Conservation (phyloP, 2,329 filamentous ascomycete genomes). For the Aspergillus texensis region DNA sequence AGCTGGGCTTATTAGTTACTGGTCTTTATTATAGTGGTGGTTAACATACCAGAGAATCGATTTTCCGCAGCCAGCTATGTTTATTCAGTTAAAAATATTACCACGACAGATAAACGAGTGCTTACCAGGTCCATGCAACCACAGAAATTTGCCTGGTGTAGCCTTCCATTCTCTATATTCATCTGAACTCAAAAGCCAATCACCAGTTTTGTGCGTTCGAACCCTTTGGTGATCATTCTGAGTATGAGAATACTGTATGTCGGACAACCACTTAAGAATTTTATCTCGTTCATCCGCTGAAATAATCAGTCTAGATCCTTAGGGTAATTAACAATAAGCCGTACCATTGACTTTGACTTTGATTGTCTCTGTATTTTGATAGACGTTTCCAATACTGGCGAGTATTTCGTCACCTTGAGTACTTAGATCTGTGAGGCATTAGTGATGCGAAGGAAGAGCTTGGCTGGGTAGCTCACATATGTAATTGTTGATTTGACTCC, state of each 20-base stretch:
- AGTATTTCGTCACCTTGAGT: not conserved
- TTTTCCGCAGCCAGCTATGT: not conserved
- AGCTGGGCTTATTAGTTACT: not conserved
- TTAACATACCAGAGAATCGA: not conserved
- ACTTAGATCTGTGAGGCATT: not conserved
- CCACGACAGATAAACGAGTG: not conserved
- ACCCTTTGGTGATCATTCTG: not conserved
- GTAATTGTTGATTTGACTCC: not conserved
- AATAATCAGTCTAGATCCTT: not conserved
- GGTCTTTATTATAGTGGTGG: not conserved
- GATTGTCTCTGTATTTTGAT: not conserved
- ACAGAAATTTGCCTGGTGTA: not conserved
- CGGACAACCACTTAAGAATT: not conserved
- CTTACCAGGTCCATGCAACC: not conserved
- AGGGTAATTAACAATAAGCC: not conserved
- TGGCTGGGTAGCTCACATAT: not conserved
- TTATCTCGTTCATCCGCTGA: not conserved
- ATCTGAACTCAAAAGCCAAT: not conserved
- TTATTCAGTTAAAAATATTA: not conserved
- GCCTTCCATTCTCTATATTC: not conserved
- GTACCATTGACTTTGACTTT: not conserved
- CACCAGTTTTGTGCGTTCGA: not conserved
- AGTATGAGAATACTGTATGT: not conserved
- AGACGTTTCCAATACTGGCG: not conserved
- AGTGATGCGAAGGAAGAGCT: not conserved